Evolutionary conservation across 805 yeast genomes (phyloP).

Genomic region (Suhomyces vadensis): DNA sequence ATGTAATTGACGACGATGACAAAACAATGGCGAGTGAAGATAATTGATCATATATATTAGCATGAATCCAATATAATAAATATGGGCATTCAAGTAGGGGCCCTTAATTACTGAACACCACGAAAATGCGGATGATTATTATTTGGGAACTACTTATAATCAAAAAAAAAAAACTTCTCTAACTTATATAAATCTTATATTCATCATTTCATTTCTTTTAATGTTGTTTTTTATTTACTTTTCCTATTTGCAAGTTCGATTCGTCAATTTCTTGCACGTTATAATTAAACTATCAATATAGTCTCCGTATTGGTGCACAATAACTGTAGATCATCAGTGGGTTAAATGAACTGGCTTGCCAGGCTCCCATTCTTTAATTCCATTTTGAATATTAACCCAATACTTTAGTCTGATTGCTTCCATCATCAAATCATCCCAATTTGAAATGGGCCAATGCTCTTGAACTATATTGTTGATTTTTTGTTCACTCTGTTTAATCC

Average conservation of each 20-base stretch:
- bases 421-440: slow-evolving; percentile 60
- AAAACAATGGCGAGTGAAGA: slow-evolving; percentile 46
- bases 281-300: neutral
- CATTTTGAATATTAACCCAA: slow-evolving; percentile 76
- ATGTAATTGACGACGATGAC: slow-evolving; percentile 33
- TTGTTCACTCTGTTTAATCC: slow-evolving; percentile 50
- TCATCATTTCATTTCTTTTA: slow-evolving; percentile 5
- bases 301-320: too few relatives aligned
- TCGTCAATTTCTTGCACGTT: neutral
- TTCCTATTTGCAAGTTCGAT: neutral
- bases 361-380: slow-evolving; percentile 76
- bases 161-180: too few relatives aligned
- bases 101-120: neutral
- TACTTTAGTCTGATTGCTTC: slow-evolving; percentile 76
- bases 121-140: neutral
- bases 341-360: slow-evolving; percentile 65
- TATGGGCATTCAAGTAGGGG: neutral
- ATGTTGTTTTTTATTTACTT: slow-evolving; percentile 1
- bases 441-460: slow-evolving; percentile 25
- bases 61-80: neutral
- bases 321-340: slow-evolving; percentile 34
- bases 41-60: slow-evolving; percentile 1
- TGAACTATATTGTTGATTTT: slow-evolving; percentile 49
- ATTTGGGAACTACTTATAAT: too few relatives aligned
- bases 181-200: neutral